Conservation (phyloP, 805 yeast species). For the Kuraishia capsulata region DNA sequence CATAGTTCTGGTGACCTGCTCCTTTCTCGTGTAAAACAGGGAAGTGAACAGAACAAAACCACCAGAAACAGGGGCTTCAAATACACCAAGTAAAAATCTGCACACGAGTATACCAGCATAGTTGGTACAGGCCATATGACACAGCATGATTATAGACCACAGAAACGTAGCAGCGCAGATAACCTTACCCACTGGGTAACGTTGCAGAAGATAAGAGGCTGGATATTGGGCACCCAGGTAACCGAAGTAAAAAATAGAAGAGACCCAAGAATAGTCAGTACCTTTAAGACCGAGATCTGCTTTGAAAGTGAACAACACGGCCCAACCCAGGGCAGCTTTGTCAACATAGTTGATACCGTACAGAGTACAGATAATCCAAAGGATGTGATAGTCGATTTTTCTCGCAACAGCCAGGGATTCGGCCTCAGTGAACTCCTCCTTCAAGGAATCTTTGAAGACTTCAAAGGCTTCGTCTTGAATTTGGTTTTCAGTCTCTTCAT, state of each 20-base stretch:
- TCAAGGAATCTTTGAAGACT: constrained; percentile 14
- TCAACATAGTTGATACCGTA: constrained; percentile 22
- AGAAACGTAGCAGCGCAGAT: constrained; percentile 17
- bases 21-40: constrained; percentile 22
- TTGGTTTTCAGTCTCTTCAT: constrained; percentile 2
- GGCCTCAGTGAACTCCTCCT: constrained; percentile 19
- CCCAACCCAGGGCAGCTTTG: constrained; percentile 20
- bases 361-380: constrained; percentile 20
- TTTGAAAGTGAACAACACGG: constrained; percentile 17
- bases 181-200: constrained; percentile 33
- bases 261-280: constrained; percentile 31
- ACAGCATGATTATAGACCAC: constrained; percentile 26
- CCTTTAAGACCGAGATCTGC: constrained; percentile 27
- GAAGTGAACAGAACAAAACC: constrained; percentile 19
- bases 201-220: constrained; percentile 34
- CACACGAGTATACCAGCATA: constrained; percentile 25
- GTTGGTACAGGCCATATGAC: constrained; percentile 23
- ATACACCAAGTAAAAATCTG: constrained; percentile 24
- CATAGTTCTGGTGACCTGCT: constrained; percentile 22
- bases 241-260: constrained; percentile 35
- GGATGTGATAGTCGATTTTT: constrained; percentile 24
- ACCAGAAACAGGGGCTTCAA: constrained; percentile 26
- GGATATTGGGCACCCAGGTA: constrained; percentile 39
- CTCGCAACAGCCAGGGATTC: constrained; percentile 21
- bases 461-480: constrained; percentile 7